Evolutionary conservation across 1,284 basidiomycete genomes (phyloP), one percentile per base, ranked within the genome.

Genomic region (Cerioporus squamosus): DNA sequence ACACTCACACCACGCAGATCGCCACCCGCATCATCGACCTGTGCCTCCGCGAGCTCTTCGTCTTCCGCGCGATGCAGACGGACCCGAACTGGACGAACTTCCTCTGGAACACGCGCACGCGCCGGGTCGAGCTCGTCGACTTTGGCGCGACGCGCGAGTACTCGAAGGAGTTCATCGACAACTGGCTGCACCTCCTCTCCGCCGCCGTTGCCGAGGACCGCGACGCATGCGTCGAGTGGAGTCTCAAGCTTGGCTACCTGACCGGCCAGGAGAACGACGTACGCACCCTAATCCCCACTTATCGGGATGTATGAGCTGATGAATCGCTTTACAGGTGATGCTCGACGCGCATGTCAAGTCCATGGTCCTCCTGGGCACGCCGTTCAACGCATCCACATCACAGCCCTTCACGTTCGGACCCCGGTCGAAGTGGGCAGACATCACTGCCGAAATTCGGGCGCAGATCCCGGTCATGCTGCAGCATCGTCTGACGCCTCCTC

Each of bases 61-160:
- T 88, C 58, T 97, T 96, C 78, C 81, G 93, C 23, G 78, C 92
- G 46, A 98, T 99, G 97, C 97, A 99, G 75, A 99, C 97, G 0
- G 97, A 99, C 74, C 97, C 97, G 1, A 99, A 99, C 71, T 98
- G 94, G 93, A 93, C 93, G 22, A 99, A 98, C 74, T 99, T 99
- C 77, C 78, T 99, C 26, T 98, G 91, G 86, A 91, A 96, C 74
- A 70, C 79, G 4, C 57, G 74, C 4, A 85, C 86, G 2, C 79
- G 81, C 46, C 63, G 91, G 86, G 81, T 98, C 51, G 93, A 95
- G 67, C 80, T 99, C 20, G 93, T 99, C 59, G 97, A 99, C 75
- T 98, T 99, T 68, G 97, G 97, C 23, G 97, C 97, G 2, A 94
- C 94, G 0, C 83, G 96, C 40, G 87, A 88, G 64, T 99, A 98